These are phyloP conservation scores for Styphnolobium japonicum DNA, from an alignment of 306 rosid species.

Conservation along the genomic window DNA sequence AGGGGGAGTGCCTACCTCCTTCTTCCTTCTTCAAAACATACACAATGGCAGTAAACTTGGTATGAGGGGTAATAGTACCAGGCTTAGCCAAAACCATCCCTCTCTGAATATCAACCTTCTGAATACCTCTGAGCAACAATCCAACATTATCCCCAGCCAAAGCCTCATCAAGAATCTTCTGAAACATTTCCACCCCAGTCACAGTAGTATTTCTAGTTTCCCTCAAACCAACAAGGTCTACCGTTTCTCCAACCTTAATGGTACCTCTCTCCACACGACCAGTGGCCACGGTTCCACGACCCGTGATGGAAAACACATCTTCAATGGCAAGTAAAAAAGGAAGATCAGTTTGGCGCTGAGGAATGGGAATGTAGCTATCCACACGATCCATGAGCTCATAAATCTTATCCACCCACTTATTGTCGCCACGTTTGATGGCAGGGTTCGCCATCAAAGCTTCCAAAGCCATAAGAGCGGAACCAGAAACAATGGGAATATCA, in stretches of 20 bases:
- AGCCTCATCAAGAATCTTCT: conserved; percentile 84
- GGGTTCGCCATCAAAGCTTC: conserved; percentile 78
- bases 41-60: conserved; percentile 71
- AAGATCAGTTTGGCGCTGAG: conserved; percentile 71
- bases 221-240: conserved; percentile 73
- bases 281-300: conserved; percentile 90
- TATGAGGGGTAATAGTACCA: conserved; percentile 76
- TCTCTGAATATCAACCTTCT: conserved; percentile 76
- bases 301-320: conserved; percentile 81
- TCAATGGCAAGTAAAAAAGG: conserved; percentile 79
- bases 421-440: conserved; percentile 55
- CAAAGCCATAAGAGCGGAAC: conserved; percentile 75
- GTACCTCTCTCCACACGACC: conserved; percentile 80
- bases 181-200: conserved; percentile 90
- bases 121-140: conserved; percentile 71
- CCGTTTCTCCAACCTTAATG: conserved; percentile 55
- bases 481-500: conserved; percentile 71
- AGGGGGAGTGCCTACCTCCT: conserved; percentile 86
- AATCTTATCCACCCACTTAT: conserved; percentile 84
- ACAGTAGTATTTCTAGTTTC: conserved; percentile 70
- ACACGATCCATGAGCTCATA: conserved; percentile 72
- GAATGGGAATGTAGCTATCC: conserved; percentile 77
- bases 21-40: conserved; percentile 91
- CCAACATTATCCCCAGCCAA: conserved; percentile 90
- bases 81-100: conserved; percentile 96